A percentile compares a stretch with the other conserved stretches of the same genome.
These are phyloP conservation scores for Lenwebbia sp. DNA, from an alignment of 345 rosid genomes.

Conservation along the genomic window DNA sequence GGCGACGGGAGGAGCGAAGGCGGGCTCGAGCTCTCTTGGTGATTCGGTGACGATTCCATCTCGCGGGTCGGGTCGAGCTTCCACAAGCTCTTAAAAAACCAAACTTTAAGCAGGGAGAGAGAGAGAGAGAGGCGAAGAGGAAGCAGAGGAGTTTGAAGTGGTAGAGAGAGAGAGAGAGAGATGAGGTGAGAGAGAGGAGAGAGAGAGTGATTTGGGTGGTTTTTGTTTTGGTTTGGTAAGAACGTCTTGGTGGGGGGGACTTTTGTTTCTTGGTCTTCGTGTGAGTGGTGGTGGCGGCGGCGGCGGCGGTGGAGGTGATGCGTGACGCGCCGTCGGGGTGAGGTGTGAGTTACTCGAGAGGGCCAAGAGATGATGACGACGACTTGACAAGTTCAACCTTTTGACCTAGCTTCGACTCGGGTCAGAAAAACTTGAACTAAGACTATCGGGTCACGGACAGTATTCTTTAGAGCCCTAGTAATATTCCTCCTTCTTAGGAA, in stretches of 20 bases:
- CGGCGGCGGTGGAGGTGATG: neutral
- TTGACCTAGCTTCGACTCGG: neutral
- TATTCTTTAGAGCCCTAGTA: neutral
- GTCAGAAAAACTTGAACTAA: neutral
- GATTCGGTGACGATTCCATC: constrained; percentile 57
- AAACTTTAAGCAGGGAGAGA: neutral
- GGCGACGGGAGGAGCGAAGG: constrained; percentile 36
- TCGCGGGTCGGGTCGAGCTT: constrained; percentile 1
- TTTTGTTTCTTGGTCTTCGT: neutral
- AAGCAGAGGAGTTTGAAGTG: neutral
- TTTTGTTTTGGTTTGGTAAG: constrained; percentile 47
- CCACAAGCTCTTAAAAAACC: neutral
- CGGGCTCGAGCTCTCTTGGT: constrained; percentile 23
- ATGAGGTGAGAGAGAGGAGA: neutral
- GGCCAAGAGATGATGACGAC: neutral
- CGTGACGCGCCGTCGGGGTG: neutral
- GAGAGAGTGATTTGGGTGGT: neutral
- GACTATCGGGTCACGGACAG: neutral
- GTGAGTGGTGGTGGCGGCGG: neutral
- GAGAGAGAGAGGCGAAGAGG: neutral
- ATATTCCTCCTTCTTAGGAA: neutral
- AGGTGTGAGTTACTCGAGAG: neutral
- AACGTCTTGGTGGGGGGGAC: constrained; percentile 41
- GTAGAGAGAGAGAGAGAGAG: neutral
- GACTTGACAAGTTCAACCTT: neutral